phyloP scores from a whole-genome alignment of 495 filamentous ascomycete species.

The Lepraria neglecta region DNA sequence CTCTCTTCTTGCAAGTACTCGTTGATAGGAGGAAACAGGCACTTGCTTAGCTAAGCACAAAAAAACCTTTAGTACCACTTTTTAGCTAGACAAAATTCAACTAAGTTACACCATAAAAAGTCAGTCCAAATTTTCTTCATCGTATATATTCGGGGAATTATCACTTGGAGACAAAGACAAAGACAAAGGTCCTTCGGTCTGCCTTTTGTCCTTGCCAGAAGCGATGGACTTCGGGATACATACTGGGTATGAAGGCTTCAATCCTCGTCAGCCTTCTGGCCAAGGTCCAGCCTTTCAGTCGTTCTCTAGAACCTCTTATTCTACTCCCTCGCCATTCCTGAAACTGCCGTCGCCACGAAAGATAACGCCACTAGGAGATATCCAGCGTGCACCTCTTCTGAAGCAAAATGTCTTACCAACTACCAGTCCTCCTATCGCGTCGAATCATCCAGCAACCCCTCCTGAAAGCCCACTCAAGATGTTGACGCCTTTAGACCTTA shows the following conservation, averaged over 20 bases:
- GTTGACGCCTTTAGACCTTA: not conserved
- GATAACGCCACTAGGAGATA: not conserved
- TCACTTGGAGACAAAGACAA: not conserved
- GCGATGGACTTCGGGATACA: not conserved
- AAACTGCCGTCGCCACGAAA: not conserved
- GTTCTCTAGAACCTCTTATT: not conserved
- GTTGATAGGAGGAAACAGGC: no score
- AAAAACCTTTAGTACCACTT: no score
- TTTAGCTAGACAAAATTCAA: no score
- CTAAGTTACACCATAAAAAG: no score
- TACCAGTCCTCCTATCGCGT: not conserved
- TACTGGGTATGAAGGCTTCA: not conserved
- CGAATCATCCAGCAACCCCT: not conserved
- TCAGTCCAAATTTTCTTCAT: no score
- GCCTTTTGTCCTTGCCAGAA: not conserved
- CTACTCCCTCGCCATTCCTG: not conserved
- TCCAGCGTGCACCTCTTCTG: not conserved
- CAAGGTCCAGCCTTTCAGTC: not conserved
- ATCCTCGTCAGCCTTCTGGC: not conserved
- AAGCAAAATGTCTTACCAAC: not conserved
- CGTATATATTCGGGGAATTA: no score
- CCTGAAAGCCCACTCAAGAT: not conserved
- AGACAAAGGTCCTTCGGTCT: not conserved
- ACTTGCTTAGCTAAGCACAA: no score
- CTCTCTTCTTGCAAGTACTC: not conserved